phyloP scores from a whole-genome alignment of 75 land plant genomes.

The Picea glauca region DNA sequence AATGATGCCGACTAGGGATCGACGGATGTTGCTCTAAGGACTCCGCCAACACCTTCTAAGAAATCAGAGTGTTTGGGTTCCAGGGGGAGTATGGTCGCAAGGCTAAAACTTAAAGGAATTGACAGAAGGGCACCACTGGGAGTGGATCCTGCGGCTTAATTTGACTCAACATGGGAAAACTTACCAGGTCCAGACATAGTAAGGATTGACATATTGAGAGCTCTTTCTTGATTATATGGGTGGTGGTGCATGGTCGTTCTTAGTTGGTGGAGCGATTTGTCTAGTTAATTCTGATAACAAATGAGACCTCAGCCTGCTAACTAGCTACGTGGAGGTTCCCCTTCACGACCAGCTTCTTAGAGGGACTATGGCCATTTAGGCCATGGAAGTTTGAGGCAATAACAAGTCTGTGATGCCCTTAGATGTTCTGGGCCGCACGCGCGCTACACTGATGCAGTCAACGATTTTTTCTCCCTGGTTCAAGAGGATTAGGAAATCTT shows the following conservation, averaged over 20 bases:
- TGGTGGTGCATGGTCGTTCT: conserved; percentile 29
- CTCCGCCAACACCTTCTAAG: conserved; percentile 20
- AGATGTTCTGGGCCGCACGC: conserved; percentile 63
- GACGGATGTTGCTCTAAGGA: conserved; percentile 28
- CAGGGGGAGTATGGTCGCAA: conserved; percentile 31
- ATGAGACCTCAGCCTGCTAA: conserved; percentile 69
- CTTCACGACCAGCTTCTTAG: conserved; percentile 61
- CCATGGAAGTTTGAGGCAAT: conserved; percentile 84
- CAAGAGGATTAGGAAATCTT: too few species aligned
- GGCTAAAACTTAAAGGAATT: conserved; percentile 39
- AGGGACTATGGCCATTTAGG: conserved; percentile 72
- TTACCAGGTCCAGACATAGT: conserved; percentile 26
- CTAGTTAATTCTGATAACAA: conserved; percentile 66
- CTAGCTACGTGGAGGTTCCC: conserved; percentile 34
- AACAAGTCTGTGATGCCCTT: conserved; percentile 83
- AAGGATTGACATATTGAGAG: conserved; percentile 31
- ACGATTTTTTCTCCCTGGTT: not conserved
- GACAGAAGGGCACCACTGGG: conserved; percentile 31
- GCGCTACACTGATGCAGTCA: conserved; percentile 50
- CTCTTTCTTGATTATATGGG: conserved; percentile 32
- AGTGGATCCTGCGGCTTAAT: conserved; percentile 26
- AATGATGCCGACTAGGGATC: conserved; percentile 36
- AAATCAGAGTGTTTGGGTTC: conserved; percentile 30
- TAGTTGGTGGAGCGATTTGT: conserved; percentile 58
- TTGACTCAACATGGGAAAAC: conserved; percentile 30